These are phyloP conservation scores for Porphyrellus cyaneotinctus DNA, from an alignment of 768 basidiomycete species.

Conservation along the genomic window DNA sequence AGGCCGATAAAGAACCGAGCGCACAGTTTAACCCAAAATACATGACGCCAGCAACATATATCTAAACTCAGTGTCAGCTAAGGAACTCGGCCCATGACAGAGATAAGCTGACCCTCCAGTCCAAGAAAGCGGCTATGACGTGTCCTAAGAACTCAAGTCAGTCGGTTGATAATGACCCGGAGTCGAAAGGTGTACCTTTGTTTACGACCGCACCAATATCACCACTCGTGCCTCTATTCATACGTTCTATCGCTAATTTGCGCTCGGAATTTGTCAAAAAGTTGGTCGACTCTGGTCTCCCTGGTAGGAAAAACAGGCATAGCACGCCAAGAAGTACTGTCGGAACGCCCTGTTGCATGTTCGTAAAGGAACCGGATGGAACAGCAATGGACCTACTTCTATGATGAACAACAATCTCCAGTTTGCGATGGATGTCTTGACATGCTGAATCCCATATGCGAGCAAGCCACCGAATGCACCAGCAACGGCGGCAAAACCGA, in stretches of 20 bases:
- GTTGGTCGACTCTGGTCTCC: constrained; percentile 31
- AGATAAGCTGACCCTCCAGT: constrained; percentile 38
- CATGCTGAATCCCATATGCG: constrained; percentile 48
- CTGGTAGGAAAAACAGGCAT: constrained; percentile 31
- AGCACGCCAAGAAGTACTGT: constrained; percentile 27
- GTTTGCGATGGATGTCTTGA: constrained; percentile 33
- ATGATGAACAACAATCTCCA: constrained; percentile 39
- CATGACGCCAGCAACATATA: constrained; percentile 46
- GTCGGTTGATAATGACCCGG: not conserved
- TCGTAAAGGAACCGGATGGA: not conserved
- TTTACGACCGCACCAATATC: constrained; percentile 43
- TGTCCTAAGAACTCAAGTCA: constrained; percentile 32
- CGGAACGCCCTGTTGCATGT: constrained; percentile 51
- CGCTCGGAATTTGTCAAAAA: constrained; percentile 33
- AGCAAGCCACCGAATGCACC: constrained; percentile 56
- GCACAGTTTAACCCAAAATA: constrained; percentile 49
- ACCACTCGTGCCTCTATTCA: constrained; percentile 40
- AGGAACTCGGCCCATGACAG: not conserved
- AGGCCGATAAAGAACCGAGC: constrained; percentile 47
- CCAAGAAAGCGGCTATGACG: constrained; percentile 40
- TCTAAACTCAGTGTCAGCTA: constrained; percentile 17
- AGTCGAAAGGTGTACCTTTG: constrained; percentile 25
- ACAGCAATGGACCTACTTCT: constrained; percentile 12
- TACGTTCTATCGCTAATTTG: constrained; percentile 31
- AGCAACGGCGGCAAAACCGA: constrained; percentile 51